A percentile compares a stretch with the other conserved stretches of the same genome.
Conservation (phyloP, 1,284 basidiomycete genomes). For the Moesziomyces sp. region DNA sequence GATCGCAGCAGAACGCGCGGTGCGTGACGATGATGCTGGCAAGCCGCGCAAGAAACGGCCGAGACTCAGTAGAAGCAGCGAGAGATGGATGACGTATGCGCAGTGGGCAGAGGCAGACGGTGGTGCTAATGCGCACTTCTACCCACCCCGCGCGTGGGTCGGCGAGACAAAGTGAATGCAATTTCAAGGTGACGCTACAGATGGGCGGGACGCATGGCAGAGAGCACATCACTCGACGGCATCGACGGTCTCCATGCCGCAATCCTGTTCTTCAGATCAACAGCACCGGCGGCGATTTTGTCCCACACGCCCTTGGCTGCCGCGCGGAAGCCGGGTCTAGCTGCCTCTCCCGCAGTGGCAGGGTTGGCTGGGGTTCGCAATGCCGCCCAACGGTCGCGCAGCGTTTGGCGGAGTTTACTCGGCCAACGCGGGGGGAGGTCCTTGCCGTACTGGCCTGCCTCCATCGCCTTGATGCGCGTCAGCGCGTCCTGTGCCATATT, state of each 20-base stretch:
- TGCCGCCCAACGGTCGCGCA: background rate
- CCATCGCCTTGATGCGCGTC: background rate
- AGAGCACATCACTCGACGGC: background rate
- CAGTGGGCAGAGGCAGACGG: constrained; percentile 12
- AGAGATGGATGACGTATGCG: constrained; percentile 31
- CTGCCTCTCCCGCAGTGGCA: no score
- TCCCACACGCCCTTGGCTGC: background rate
- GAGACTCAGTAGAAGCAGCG: background rate
- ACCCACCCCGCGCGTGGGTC: background rate
- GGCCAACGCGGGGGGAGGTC: background rate
- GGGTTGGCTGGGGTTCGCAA: background rate
- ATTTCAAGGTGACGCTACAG: no score
- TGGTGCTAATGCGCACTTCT: constrained; percentile 22
- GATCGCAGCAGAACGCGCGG: constrained; percentile 2
- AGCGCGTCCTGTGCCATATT: background rate
- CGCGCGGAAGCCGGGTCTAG: no score
- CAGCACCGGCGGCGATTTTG: background rate
- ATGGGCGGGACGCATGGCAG: background rate
- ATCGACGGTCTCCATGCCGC: background rate
- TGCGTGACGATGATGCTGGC: background rate
- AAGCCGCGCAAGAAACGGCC: constrained; percentile 5
- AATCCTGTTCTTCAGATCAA: background rate
- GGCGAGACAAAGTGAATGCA: no score
- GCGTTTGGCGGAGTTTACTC: background rate
- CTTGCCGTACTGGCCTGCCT: background rate